These are phyloP conservation scores for Hymenotorrendiella dingleyae DNA, from an alignment of 2,329 filamentous ascomycete species.

Conservation along the genomic window DNA sequence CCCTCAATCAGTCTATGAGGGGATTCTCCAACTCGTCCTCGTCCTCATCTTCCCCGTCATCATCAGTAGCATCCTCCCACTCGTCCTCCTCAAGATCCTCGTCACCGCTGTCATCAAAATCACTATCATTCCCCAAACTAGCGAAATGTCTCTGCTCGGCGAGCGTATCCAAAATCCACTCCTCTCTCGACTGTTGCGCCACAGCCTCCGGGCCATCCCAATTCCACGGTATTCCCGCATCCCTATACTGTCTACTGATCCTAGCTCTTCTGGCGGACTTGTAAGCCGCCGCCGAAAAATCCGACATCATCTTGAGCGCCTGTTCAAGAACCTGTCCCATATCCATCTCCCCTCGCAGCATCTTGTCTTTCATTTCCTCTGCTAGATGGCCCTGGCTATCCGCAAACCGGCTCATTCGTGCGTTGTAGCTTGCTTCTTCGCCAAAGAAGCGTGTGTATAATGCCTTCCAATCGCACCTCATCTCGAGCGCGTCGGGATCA, in stretches of 20 bases:
- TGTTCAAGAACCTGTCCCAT: slow-evolving; percentile 4
- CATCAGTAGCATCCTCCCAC: slow-evolving; percentile 6
- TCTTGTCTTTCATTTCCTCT: slow-evolving; percentile 4
- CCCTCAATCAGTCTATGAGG: too few species aligned
- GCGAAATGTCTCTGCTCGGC: not conserved
- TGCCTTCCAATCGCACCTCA: slow-evolving; percentile 10
- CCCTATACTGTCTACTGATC: slow-evolving; percentile 6
- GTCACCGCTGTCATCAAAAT: slow-evolving; percentile 2
- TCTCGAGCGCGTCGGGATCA: slow-evolving; percentile 1
- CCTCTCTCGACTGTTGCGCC: not conserved
- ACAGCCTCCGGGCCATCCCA: slow-evolving; percentile 1
- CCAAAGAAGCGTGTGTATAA: slow-evolving; percentile 10
- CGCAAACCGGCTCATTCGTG: not conserved
- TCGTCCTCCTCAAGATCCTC: slow-evolving; percentile 1
- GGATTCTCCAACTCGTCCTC: too few species aligned
- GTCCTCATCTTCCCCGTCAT: slow-evolving; percentile 3
- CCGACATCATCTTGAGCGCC: slow-evolving; percentile 7
- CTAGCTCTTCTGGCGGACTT: slow-evolving; percentile 10
- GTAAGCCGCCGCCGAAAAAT: not conserved
- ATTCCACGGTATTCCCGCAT: slow-evolving; percentile 4
- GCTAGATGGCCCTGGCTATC: slow-evolving; percentile 3
- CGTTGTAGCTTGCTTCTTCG: slow-evolving; percentile 9
- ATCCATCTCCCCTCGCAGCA: slow-evolving; percentile 5
- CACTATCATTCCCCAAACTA: slow-evolving; percentile 7
- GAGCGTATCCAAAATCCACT: not conserved